These are phyloP conservation scores for Sclerotiophoma versabilis DNA, from an alignment of 2,329 filamentous ascomycete genomes.

Conservation along the genomic window DNA sequence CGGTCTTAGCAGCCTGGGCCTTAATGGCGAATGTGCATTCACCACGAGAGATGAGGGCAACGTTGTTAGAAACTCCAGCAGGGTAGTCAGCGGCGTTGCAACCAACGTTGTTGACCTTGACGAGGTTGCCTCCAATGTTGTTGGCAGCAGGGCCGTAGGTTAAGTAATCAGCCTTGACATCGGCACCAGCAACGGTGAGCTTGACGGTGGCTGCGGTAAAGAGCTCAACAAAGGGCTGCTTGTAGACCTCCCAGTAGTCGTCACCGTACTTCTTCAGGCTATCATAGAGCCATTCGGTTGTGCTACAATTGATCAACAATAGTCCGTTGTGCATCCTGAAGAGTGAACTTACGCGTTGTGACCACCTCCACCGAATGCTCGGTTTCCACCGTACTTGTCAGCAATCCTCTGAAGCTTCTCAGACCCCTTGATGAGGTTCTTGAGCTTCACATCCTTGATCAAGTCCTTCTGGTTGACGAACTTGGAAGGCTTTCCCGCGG, in stretches of 20 bases:
- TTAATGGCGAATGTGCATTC: slow-evolving; percentile 73
- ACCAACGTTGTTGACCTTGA: slow-evolving; percentile 68
- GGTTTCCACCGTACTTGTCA: slow-evolving; percentile 44
- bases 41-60: slow-evolving; percentile 73
- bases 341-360: slow-evolving; percentile 31
- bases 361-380: slow-evolving; percentile 45
- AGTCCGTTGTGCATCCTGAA: too few species aligned
- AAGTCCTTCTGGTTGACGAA: slow-evolving; percentile 20
- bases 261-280: slow-evolving; percentile 36
- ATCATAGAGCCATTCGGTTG: slow-evolving; percentile 42
- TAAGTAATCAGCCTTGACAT: slow-evolving; percentile 38
- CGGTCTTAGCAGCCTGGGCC: slow-evolving; percentile 68
- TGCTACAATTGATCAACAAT: not conserved
- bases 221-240: slow-evolving; percentile 46
- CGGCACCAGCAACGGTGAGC: slow-evolving; percentile 33
- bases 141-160: slow-evolving; percentile 70
- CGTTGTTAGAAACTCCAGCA: slow-evolving; percentile 62
- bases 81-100: slow-evolving; percentile 70
- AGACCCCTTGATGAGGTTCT: slow-evolving; percentile 42
- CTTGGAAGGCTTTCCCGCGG: slow-evolving; percentile 12
- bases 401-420: slow-evolving; percentile 44
- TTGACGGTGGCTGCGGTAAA: slow-evolving; percentile 41
- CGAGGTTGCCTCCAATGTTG: slow-evolving; percentile 63
- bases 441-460: slow-evolving; percentile 38
- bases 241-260: slow-evolving; percentile 45